Evolutionary conservation across 306 rosid genomes (phyloP), one percentile per base, ranked within the genome.

Genomic region (Vigna unguiculata): DNA sequence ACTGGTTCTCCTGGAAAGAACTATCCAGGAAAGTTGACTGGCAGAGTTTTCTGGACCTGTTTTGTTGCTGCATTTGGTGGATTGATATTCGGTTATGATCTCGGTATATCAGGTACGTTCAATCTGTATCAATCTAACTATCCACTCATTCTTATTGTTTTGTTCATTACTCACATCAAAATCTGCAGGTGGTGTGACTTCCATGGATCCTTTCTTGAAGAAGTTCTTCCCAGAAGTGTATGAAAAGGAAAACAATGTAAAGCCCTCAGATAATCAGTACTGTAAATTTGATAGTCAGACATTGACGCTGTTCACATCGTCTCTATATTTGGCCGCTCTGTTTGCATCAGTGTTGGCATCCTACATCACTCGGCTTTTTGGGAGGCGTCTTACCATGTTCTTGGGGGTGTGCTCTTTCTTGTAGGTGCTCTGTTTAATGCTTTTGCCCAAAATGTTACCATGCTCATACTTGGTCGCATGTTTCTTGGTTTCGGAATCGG

Each of bases 391-490:
- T 1, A 61, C 68, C 4, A 61, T 61, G 68, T 34, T 1, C 1
- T 0, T n/a, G 47, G 68, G 0, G 47, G 68, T 34, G 0, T 34
- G 1, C 67, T 60, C 1, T 60, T 60, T 9, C 45, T 30, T 7
- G 4, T 1, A 3, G 69, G 69, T 4, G 47, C 69, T 17, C 9
- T 0, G 0, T 1, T 62, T 1, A 62, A 62, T 34, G 22, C 14
- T 3, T 62, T 62, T 1, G 69, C 69, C 4, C 25, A 9, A 16
- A 0, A 17, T 0, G 67, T 62, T 4, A 16, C 25, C 25, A 62
- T 62, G 69, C 69, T 62, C 8, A 34, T 34, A 0, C 47, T 32
- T 62, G 69, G 69, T 5, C 69, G 69, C n/a, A 3, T 63, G 47
- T 5, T 63, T 1, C 69, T 62, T 4, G 69, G 69, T 3, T 62